Evolutionary conservation across 2,329 filamentous ascomycete species (phyloP), one percentile per base, ranked within the genome.

Genomic region (Aspergillus fijiensis): DNA sequence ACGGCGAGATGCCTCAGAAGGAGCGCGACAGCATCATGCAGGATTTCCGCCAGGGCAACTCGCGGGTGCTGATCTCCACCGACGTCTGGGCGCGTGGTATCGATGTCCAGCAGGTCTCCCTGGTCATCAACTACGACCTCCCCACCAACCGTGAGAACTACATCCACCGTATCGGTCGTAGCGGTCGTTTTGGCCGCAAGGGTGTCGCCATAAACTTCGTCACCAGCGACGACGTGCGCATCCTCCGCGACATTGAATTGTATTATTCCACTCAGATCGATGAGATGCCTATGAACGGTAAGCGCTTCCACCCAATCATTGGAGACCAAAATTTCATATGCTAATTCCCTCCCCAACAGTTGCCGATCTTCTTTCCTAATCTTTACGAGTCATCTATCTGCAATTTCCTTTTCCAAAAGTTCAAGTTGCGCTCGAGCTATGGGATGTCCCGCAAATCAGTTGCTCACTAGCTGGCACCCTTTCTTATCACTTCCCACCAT

Each of bases 141-240:
- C 95, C 95, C 3, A 95, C 90, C 79, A 98, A 99, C 80, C 92
- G 95, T 84, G 95, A 99, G 81, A 99, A 99, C 82, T 99, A 99
- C 79, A 98, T 99, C 78, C 95, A 99, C 82, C 89, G 95, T 70
- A 99, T 99, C 71, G 95, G 95, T 75, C 88, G 95, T 75, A 95
- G 91, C 75, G 95, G 95, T 69, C 87, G 95, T 68, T 99, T 99
- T 72, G 95, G 95, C 71, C 87, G 95, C 72, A 99, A 99, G 83
- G 95, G 95, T 85, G 95, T 99, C 67, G 95, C 95, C 42, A 99
- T 99, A 84, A 99, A 99, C 83, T 99, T 99, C 74, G 95, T 99
- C 67, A 99, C 95, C 2, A 96, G 91, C 73, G 95, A 99, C 71
- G 95, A 99, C 76, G 95, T 99, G 61, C 90, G 95, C 75, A 99